Evolutionary conservation across 495 filamentous ascomycete species (phyloP), one percentile per base, ranked within the genome.

Genomic region (Lepraria neglecta): DNA sequence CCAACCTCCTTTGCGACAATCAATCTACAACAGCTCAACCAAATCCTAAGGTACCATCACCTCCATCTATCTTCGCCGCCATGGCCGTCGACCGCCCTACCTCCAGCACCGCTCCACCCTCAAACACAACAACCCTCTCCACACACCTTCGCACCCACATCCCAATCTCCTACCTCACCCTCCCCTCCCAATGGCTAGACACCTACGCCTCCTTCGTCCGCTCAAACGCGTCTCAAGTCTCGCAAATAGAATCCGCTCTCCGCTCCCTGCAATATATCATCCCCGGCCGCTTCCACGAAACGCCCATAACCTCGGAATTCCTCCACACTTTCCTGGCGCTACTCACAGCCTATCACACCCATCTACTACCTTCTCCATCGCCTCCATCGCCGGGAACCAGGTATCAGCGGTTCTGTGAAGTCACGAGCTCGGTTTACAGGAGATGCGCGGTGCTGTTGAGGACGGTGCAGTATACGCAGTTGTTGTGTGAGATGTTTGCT

Each of bases 201-300:
- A 80, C 88, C 69, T 98, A 98, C 74, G 84, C 84, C 68, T 85
- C 92, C 61, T 96, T 97, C 74, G 91, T 98, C 76, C 89, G 88
- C 44, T 92, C 92, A 75, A 97, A 98, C 74, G 81, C 90, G 58
- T 86, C 88, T 71, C 89, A 92, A 27, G 90, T 98, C 57, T 86
- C 87, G 15, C 91, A 95, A 71, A 92, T 98, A 60, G 94, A 98
- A 76, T 92, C 88, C 46, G 90, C 89, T 17, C 76, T 98, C 69
- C 84, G 95, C 24, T 92, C 89, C 5, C 76, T 98, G 56, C 95
- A 92, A 24, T 97, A 97, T 71, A 92, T 98, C 67, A 92, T 98
- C 30, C 94, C 94, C 52, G 90, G 92, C 61, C 90, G 91, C 55
- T 96, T 95, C 73, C 85, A 91, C 65, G 92, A 97, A 70, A 89